phyloP scores from a whole-genome alignment of 2,329 filamentous ascomycete species.

The Metarhizium rileyi region DNA sequence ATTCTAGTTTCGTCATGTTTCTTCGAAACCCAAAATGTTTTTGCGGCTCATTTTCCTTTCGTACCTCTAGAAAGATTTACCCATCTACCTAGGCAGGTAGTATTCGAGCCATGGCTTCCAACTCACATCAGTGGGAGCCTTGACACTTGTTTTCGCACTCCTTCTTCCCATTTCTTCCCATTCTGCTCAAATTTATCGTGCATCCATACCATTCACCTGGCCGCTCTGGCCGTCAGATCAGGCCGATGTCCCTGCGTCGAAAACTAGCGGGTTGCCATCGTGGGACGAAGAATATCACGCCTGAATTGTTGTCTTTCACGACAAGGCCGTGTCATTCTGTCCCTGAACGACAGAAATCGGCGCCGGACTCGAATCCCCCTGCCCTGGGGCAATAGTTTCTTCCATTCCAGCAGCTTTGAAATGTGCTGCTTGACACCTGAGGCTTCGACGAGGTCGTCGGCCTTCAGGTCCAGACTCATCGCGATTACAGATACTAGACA shows the following conservation, averaged over 20 bases:
- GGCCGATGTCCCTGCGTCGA: neutral
- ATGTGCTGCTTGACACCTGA: neutral
- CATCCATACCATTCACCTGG: neutral
- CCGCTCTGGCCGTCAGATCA: neutral
- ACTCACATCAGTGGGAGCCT: neutral
- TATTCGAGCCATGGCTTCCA: neutral
- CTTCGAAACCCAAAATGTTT: neutral
- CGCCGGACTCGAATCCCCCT: neutral
- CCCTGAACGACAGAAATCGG: neutral
- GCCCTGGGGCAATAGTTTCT: neutral
- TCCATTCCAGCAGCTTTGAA: neutral
- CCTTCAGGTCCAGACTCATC: slow-evolving; percentile 1
- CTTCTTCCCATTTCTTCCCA: neutral
- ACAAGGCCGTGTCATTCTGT: neutral
- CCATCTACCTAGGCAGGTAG: neutral
- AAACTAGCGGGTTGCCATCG: neutral
- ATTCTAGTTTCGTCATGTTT: neutral
- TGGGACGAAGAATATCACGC: neutral
- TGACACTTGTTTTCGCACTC: neutral
- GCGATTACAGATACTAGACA: slow-evolving; percentile 2
- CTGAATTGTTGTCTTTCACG: neutral
- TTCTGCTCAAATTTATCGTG: neutral
- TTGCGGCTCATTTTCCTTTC: neutral
- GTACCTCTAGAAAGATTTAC: neutral
- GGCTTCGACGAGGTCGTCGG: neutral